These are phyloP conservation scores for Rehmannia glutinosa DNA, from an alignment of 257 asterid species.

Conservation along the genomic window DNA sequence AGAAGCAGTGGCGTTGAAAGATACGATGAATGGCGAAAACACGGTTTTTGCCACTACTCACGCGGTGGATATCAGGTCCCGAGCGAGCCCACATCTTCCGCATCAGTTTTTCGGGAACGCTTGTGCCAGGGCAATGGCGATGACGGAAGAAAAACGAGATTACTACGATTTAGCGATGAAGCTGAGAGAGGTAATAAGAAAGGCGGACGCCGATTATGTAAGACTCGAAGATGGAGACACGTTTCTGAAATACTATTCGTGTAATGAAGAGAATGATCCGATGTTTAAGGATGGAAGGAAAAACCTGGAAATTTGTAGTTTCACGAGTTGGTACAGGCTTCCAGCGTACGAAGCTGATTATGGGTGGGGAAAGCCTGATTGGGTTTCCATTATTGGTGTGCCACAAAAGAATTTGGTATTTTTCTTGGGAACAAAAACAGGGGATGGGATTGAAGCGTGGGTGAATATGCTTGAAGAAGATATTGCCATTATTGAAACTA, in stretches of 20 bases:
- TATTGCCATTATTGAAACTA: background rate
- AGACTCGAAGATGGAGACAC: conserved; percentile 21
- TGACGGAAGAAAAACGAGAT: background rate
- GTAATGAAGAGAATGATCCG: conserved; percentile 17
- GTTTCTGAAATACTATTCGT: conserved; percentile 13
- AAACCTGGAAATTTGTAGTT: conserved; percentile 12
- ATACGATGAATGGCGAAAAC: background rate
- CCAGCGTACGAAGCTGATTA: conserved; percentile 30
- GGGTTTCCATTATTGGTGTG: conserved; percentile 20
- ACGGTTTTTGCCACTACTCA: conserved; percentile 15
- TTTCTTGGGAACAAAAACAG: conserved; percentile 18
- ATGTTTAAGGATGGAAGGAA: conserved; percentile 7
- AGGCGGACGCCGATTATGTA: conserved; percentile 14
- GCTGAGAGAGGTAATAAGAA: conserved; percentile 16
- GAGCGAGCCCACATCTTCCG: conserved; percentile 29
- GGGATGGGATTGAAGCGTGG: conserved; percentile 39
- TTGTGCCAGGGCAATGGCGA: conserved; percentile 19
- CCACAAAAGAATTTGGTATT: conserved; percentile 24
- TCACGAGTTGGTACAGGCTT: conserved; percentile 33
- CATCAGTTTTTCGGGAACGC: conserved; percentile 22
- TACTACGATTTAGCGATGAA: conserved; percentile 10
- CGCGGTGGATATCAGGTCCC: conserved; percentile 23
- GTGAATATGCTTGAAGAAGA: conserved; percentile 26
- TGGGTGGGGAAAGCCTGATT: conserved; percentile 33
- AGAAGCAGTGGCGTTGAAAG: background rate